Evolutionary conservation across 257 asterid genomes (phyloP).

Genomic region (Solanum peruvianum): DNA sequence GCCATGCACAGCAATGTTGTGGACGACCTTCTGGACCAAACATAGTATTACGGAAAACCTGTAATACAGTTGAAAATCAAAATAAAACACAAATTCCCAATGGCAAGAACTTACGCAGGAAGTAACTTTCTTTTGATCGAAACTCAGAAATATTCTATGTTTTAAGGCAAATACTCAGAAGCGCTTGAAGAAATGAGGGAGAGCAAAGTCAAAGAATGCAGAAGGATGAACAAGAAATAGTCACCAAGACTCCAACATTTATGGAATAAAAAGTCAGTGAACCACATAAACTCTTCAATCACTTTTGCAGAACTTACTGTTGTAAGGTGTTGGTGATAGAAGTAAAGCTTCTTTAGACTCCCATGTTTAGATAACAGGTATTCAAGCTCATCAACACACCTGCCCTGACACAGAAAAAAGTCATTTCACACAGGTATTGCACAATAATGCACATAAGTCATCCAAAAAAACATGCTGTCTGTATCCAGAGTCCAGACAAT

Average conservation of each 20-base stretch:
- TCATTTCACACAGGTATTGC: constrained; percentile 5
- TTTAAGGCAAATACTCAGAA: background rate
- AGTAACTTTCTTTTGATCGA: background rate
- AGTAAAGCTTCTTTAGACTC: constrained; percentile 87
- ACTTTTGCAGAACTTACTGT: constrained; percentile 40
- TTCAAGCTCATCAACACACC: constrained; percentile 98
- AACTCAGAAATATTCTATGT: background rate
- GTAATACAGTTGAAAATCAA: constrained; percentile 12
- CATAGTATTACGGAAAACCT: constrained; percentile 99
- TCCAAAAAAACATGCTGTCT: background rate
- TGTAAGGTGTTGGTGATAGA: constrained; percentile 97
- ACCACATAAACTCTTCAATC: background rate
- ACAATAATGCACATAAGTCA: constrained; percentile 1
- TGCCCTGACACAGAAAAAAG: constrained; percentile 29
- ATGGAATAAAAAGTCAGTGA: background rate
- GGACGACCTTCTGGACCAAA: constrained; percentile 99
- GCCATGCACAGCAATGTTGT: constrained; percentile 99
- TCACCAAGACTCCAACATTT: background rate
- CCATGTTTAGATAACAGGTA: constrained; percentile 80
- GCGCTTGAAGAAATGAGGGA: background rate
- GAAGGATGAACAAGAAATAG: background rate
- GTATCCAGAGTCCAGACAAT: background rate
- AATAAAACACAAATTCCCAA: constrained; percentile 1
- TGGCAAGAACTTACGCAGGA: background rate
- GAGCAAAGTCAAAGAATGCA: background rate